Base-by-base conservation (phyloP, 2,329 filamentous ascomycete species). In the Pseudogymnoascus sp. region DNA sequence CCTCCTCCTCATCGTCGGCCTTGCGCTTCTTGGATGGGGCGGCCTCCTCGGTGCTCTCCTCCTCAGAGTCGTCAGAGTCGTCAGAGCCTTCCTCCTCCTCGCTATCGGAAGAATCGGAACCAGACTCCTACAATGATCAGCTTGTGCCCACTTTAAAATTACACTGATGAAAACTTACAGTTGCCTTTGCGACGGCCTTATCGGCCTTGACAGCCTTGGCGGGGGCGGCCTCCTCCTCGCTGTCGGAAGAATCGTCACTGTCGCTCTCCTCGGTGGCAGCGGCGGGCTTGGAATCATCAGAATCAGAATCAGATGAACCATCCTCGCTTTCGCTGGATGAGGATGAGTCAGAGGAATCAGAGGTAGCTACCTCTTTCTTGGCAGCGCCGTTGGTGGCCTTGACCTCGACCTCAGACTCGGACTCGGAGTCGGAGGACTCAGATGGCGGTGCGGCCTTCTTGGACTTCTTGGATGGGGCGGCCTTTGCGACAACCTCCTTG, bases 1-100 rank as follows among this genome's bases (percentile, higher is more conserved):
- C 66, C 24, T 76, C 73, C 46, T 73, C 69, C 56, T 77, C 78
- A 53, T 76, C 75, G 63, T 83, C 81, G 50, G 82, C 82, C 78
- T 85, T 85, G 73, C 83, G 82, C 79, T 85, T 85, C 78, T 84
- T 85, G 71, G 77, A 78, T 67, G 78, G 76, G 64, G 68, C 71
- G 64, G 75, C 77, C 59, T 72, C 69, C 43, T 75, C 71, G 35
- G 70, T 70, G 60, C 69, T 70, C 14, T 53, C 71, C 68, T 71
- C 64, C 35, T 72, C 70, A 40, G 64, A 66, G 38, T 59, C 61
- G 2, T 65, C 66, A 24, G 65, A 65, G 31, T 70, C 67, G 26
- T 40, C 43, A 28, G 50, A 61, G 28, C 22, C 33, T 19, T 61
- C 38, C 22, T 59, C 60, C 12, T 59, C 41, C 43, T 65, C 64